Evolutionary conservation across 306 rosid species (phyloP), one percentile per base, ranked within the genome.

Genomic region (Trifolium dubium): DNA sequence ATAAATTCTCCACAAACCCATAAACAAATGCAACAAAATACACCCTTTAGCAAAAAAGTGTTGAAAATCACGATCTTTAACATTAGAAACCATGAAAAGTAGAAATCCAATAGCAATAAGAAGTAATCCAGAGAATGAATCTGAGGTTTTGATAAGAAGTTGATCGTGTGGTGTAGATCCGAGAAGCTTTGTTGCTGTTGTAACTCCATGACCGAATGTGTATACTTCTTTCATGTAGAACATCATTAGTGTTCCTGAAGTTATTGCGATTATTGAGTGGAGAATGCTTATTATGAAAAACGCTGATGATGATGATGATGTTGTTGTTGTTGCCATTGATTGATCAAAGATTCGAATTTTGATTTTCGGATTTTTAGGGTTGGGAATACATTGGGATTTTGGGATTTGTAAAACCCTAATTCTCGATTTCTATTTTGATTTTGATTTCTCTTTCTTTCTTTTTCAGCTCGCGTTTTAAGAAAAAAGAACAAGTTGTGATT

Each of bases 161-260:
- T 91, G 98, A 62, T 93, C 98, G 76, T 93, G 98, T 10, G 98
- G 91, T 14, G 96, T 91, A 0, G 97, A 93, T 12, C 98, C 98
- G 62, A 91, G 82, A 0, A 93, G 96, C 92, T 85, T 88, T 2
- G 83, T 79, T 6, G 98, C 96, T 0, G 81, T 73, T 66, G 81
- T 82, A 6, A 69, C 69, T 5, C 98, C 98, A 65, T 93, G 98
- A 5, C 97, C 98, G 68, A 93, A 79, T 12, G 87, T 77, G 88
- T 91, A 93, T 0, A 93, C 80, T 35, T 91, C 98, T 82, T 83
- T 86, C 96, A 93, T 88, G 88, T 88, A 89, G 89, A 93, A 93
- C 98, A 93, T 93, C 98, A 93, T 93, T 11, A 89, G 84, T 13
- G 80, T 86, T 17, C 98, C 98, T 14, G 85, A 47, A 8, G 89